Conservation (phyloP, 805 yeast species). For the Zygoascus biomembranicola region DNA sequence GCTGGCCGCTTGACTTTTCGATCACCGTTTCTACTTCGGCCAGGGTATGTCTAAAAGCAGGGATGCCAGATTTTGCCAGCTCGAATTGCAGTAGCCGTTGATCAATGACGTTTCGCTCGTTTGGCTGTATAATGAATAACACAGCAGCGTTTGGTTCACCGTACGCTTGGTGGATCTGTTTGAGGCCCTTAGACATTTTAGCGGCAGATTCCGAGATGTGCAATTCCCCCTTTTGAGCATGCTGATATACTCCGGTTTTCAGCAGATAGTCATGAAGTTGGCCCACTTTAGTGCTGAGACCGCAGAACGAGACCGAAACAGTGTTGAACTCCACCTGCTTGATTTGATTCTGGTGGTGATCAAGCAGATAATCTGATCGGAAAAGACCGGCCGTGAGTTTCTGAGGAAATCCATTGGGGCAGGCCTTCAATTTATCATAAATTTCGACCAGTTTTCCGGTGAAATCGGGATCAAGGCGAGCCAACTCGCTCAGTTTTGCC, state of each 20-base stretch:
- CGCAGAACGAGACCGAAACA: slow-evolving; percentile 92
- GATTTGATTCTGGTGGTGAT: slow-evolving; percentile 36
- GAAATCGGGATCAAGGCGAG: slow-evolving; percentile 56
- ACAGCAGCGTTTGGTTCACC: slow-evolving; percentile 32
- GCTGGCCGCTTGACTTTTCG: not conserved
- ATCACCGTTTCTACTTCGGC: slow-evolving; percentile 38
- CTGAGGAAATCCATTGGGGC: slow-evolving; percentile 42
- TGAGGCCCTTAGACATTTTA: slow-evolving; percentile 60
- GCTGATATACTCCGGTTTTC: slow-evolving; percentile 31
- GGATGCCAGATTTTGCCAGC: slow-evolving; percentile 50
- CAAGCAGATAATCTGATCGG: slow-evolving; percentile 79
- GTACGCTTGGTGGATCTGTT: slow-evolving; percentile 55
- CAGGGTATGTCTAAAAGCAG: slow-evolving; percentile 59
- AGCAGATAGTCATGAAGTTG: slow-evolving; percentile 54
- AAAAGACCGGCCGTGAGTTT: slow-evolving; percentile 73
- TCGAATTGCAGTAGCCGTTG: slow-evolving; percentile 78
- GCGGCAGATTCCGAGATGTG: slow-evolving; percentile 62
- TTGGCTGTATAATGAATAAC: slow-evolving; percentile 72
- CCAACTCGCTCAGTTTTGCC: slow-evolving; percentile 39
- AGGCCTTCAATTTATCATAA: slow-evolving; percentile 36
- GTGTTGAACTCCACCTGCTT: slow-evolving; percentile 97
- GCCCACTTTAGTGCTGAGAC: slow-evolving; percentile 73
- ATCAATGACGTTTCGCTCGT: slow-evolving; percentile 85
- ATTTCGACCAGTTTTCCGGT: slow-evolving; percentile 70
- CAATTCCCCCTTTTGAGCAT: slow-evolving; percentile 29